Base-by-base conservation (phyloP, 306 rosid genomes). In the Myrica gale region DNA sequence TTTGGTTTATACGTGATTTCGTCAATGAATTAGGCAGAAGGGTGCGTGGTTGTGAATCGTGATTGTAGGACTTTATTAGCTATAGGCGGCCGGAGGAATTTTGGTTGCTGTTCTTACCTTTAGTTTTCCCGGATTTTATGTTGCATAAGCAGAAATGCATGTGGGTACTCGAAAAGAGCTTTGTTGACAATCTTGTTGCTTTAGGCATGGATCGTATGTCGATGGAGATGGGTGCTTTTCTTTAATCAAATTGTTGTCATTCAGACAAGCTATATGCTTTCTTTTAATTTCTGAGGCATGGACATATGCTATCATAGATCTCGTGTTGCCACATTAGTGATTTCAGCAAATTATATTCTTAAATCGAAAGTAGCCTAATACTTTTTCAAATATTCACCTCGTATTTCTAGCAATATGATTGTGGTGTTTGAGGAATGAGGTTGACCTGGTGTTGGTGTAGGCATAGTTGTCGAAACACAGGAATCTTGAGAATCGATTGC, bases 141-240 rank as follows among this genome's bases (percentile, higher is more conserved):
- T 26, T 20, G 12, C 17, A 62, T 60, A 26, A 68, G 77, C 54
- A 68, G 55, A 73, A 80, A 73, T 73, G 77, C 48, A 20, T 71
- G 66, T 71, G 37, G 37, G 51, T 71, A 52, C 69, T 19, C 32
- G 20, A 41, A 41, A 65, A 68, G 4, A 46, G 71, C 72, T 46
- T 57, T 74, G 63, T 67, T 16, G 37, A 50, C 68, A 66, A 47
- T 67, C 71, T 74, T 69, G 21, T 71, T 78, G 66, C 55, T 6
- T 74, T 76, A 68, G 82, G 72, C 68, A 76, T 55, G 74, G 60
- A 72, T 73, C 72, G 56, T 81, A 73, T 72, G 23, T 69, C 60
- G 44, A 79, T 76, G 61, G 68, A 52, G 80, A 63, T 43, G 43
- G 61, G 43, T 52, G 74, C 3, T 56, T 21, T 74, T 77, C 45